These are phyloP conservation scores for Suhomyces panamericanus DNA, from an alignment of 1,139 yeast genomes.

Conservation along the genomic window DNA sequence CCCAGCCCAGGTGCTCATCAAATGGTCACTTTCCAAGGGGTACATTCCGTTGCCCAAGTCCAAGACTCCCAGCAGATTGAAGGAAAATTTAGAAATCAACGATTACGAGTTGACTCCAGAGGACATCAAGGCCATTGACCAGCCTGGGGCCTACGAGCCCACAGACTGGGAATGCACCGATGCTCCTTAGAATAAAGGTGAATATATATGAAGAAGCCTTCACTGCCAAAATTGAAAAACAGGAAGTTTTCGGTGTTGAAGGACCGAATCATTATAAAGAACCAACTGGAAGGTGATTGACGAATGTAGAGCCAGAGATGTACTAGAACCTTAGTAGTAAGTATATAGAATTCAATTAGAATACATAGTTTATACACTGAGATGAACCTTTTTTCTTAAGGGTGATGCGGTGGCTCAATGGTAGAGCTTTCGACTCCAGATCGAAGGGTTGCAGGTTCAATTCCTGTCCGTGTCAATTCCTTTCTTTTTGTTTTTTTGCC, in stretches of 20 bases:
- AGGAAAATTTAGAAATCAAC: constrained; percentile 42
- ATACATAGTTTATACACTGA: background rate
- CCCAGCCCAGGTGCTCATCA: constrained; percentile 36
- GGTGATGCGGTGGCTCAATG: constrained; percentile 80
- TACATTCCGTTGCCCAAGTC: constrained; percentile 45
- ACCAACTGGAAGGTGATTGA: too few species aligned
- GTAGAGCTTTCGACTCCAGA: constrained; percentile 89
- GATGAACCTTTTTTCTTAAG: background rate
- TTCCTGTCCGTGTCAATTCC: constrained; percentile 25
- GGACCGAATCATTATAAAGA: too few species aligned
- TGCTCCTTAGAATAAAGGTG: constrained; percentile 35
- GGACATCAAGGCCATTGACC: constrained; percentile 44
- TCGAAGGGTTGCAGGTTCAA: constrained; percentile 54
- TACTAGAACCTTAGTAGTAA: too few species aligned
- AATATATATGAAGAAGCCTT: too few species aligned
- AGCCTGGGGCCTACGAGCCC: constrained; percentile 56
- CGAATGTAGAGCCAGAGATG: too few species aligned
- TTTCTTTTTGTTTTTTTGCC: constrained; percentile 8
- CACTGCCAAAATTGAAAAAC: too few species aligned
- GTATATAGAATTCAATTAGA: too few species aligned
- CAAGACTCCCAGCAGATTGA: constrained; percentile 26
- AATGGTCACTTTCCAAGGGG: constrained; percentile 43
- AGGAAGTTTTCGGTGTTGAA: too few species aligned
- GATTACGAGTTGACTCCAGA: constrained; percentile 50
- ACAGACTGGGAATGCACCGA: constrained; percentile 72